Evolutionary conservation across 1,139 yeast genomes (phyloP).

Genomic region (Yamadazyma buinensis): DNA sequence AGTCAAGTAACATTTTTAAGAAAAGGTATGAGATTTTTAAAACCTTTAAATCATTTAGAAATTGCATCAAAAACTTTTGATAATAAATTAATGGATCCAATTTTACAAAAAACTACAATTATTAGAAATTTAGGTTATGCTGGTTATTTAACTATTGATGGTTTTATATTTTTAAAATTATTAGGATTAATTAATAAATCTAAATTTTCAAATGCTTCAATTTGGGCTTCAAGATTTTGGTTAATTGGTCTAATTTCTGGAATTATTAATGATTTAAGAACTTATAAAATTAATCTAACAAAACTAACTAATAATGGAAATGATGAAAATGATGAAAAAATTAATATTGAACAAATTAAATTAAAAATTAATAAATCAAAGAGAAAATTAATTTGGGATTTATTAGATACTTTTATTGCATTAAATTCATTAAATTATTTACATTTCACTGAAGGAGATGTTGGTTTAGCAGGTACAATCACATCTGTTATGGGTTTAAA

Average conservation of each 20-base stretch:
- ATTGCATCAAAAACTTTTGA: slow-evolving; percentile 66
- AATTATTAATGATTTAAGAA: slow-evolving; percentile 52
- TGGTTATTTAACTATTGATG: slow-evolving; percentile 72
- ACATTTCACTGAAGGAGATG: slow-evolving; percentile 70
- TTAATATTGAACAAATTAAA: slow-evolving; percentile 26
- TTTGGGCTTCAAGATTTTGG: slow-evolving; percentile 70
- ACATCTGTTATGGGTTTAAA: slow-evolving; percentile 77
- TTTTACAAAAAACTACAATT: slow-evolving; percentile 55
- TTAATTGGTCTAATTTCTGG: slow-evolving; percentile 66
- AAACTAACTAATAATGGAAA: slow-evolving; percentile 16
- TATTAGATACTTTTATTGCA: slow-evolving; percentile 74
- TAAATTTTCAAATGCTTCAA: slow-evolving; percentile 32
- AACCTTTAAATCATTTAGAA: slow-evolving; percentile 74
- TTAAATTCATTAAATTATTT: slow-evolving; percentile 62
- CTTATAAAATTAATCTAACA: slow-evolving; percentile 22
- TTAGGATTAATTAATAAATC: slow-evolving; percentile 37
- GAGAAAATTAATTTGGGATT: slow-evolving; percentile 75
- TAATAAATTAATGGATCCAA: slow-evolving; percentile 68
- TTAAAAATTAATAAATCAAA: slow-evolving; percentile 42
- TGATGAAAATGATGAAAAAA: slow-evolving; percentile 38
- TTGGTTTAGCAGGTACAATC: slow-evolving; percentile 81
- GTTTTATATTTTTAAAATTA: slow-evolving; percentile 65
- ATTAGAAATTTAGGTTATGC: slow-evolving; percentile 71
- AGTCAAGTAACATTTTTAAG: slow-evolving; percentile 65
- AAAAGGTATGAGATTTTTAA: slow-evolving; percentile 80